A percentile compares a stretch with the other conserved stretches of the same genome.
These are phyloP conservation scores for Pyrenophora graminea DNA, from an alignment of 2,329 filamentous ascomycete species.

Conservation along the genomic window DNA sequence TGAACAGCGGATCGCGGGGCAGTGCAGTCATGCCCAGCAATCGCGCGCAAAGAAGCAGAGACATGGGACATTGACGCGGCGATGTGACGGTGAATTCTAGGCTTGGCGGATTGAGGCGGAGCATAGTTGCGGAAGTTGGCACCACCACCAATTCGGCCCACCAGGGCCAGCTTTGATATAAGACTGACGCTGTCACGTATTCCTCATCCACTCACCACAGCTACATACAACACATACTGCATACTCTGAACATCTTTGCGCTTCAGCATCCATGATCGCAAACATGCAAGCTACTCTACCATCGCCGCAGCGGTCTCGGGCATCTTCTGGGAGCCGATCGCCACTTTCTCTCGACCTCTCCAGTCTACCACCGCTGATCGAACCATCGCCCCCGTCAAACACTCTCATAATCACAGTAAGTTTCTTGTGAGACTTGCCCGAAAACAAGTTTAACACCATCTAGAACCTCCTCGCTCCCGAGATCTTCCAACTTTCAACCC, in stretches of 20 bases:
- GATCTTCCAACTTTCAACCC: conserved; percentile 74
- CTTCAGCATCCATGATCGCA: conserved; percentile 22
- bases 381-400: conserved; percentile 78
- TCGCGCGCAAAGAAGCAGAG: conserved; percentile 19
- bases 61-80: conserved; percentile 17
- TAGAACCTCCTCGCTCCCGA: conserved; percentile 71
- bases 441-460: conserved; percentile 19
- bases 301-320: conserved; percentile 41
- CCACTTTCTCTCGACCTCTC: conserved; percentile 75
- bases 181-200: conserved; percentile 23
- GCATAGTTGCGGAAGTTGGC: conserved; percentile 27
- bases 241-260: conserved; percentile 8
- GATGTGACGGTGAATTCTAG: conserved; percentile 20
- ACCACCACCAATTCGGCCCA: conserved; percentile 15
- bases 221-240: conserved; percentile 8
- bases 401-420: conserved; percentile 76
- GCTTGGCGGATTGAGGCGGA: conserved; percentile 24
- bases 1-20: conserved; percentile 27
- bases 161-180: conserved; percentile 29
- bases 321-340: conserved; percentile 46
- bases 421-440: neutral
- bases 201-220: conserved; percentile 19
- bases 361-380: conserved; percentile 68
- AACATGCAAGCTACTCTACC: conserved; percentile 39
- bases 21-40: conserved; percentile 34